phyloP scores from a whole-genome alignment of 2,329 filamentous ascomycete genomes.

The Stachybotrys echinatus region DNA sequence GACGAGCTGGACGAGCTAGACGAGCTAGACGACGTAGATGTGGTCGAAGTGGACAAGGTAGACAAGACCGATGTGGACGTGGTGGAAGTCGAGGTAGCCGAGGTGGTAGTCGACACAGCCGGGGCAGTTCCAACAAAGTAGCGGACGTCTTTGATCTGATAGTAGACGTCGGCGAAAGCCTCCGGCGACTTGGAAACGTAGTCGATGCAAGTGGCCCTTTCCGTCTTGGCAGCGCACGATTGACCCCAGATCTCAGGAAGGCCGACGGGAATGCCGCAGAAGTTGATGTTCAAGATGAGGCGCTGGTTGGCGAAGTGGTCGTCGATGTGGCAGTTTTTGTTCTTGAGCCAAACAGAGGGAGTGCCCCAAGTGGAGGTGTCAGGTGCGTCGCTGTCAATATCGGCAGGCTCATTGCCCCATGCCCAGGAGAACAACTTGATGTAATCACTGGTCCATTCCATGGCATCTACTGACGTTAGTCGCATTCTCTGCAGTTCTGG shows the following conservation, averaged over 20 bases:
- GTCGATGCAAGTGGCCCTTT: conserved; percentile 22
- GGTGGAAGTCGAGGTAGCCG: conserved; percentile 8
- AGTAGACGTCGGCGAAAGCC: conserved; percentile 30
- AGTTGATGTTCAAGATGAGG: conserved; percentile 68
- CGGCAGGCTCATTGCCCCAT: conserved; percentile 20
- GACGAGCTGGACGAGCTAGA: conserved; percentile 2
- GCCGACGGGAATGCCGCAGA: conserved; percentile 68
- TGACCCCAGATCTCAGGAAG: conserved; percentile 18
- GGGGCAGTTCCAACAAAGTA: conserved; percentile 18
- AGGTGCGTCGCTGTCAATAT: conserved; percentile 39
- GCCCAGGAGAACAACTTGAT: conserved; percentile 38
- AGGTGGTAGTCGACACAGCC: conserved; percentile 12
- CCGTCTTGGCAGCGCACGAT: conserved; percentile 16
- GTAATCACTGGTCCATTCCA: conserved; percentile 34
- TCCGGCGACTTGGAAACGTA: conserved; percentile 31
- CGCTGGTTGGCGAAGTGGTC: conserved; percentile 60
- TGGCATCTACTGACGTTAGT: conserved; percentile 21
- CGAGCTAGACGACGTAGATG: conserved; percentile 2
- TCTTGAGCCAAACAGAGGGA: conserved; percentile 57
- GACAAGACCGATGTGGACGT: conserved; percentile 7
- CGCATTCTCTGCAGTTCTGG: too few relatives aligned
- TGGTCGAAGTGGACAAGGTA: conserved; percentile 3
- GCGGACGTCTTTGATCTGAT: conserved; percentile 41
- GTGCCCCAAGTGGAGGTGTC: conserved; percentile 60
- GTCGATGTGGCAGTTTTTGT: conserved; percentile 56